A percentile compares a stretch with the other conserved stretches of the same genome.
phyloP scores from a whole-genome alignment of 306 rosid genomes.

The Quercus cerris region DNA sequence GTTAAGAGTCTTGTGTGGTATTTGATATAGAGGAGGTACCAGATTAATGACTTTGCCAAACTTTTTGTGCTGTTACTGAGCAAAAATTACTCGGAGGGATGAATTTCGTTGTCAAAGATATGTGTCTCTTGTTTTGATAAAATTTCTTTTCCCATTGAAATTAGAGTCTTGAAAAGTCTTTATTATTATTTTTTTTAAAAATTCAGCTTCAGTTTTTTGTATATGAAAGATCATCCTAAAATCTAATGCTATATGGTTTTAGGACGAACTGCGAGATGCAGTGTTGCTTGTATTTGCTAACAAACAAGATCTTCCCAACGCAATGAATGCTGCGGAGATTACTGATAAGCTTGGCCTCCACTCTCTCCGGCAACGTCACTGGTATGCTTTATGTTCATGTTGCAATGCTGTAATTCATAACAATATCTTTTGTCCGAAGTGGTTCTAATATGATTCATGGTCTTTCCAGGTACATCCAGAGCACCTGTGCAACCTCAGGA shows the following conservation, averaged over 20 bases:
- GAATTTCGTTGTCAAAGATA: neutral
- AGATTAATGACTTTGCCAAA: neutral
- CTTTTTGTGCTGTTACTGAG: neutral
- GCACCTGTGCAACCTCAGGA: conserved; percentile 99
- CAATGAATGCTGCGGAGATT: conserved; percentile 99
- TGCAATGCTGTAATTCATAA: neutral
- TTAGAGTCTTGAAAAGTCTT: neutral
- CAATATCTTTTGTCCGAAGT: neutral
- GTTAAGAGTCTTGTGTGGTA: neutral
- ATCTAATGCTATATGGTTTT: conserved; percentile 13
- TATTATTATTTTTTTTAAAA: neutral
- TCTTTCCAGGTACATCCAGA: conserved; percentile 93
- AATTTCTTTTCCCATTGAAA: neutral
- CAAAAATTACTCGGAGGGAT: neutral
- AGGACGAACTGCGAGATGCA: conserved; percentile 99
- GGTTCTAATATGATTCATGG: conserved; percentile 18
- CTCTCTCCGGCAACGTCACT: conserved; percentile 99
- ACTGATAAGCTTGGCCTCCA: conserved; percentile 99
- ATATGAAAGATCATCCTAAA: neutral
- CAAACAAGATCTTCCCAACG: conserved; percentile 99
- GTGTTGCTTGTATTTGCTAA: conserved; percentile 98
- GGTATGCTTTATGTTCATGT: conserved; percentile 41
- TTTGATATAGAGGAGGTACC: neutral
- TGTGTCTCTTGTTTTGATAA: neutral
- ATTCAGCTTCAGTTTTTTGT: neutral